phyloP scores from a whole-genome alignment of 306 rosid species.

The Macrotyloma uniflorum region DNA sequence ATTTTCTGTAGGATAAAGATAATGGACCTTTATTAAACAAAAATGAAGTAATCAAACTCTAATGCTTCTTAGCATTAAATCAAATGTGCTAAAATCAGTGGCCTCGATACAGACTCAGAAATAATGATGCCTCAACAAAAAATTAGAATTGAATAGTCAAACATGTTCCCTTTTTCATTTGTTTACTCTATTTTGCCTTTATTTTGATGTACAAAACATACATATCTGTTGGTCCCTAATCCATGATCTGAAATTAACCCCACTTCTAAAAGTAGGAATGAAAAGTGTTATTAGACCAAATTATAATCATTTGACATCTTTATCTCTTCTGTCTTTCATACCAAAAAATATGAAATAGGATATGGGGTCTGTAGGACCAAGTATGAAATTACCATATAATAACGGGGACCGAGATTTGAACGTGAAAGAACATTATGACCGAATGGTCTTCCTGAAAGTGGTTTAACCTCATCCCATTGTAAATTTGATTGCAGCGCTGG shows the following conservation, averaged over 20 bases:
- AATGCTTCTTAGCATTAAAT: not conserved
- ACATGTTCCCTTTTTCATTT: not conserved
- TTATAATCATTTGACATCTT: not conserved
- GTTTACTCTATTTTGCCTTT: not conserved
- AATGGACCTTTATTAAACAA: no score
- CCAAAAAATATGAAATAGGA: not conserved
- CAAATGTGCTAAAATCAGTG: conserved; percentile 4
- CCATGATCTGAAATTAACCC: not conserved
- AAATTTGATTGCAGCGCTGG: not conserved
- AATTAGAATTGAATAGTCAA: conserved; percentile 14
- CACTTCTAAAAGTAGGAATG: not conserved
- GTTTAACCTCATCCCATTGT: conserved; percentile 41
- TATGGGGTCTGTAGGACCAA: not conserved
- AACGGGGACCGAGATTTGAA: conserved; percentile 38
- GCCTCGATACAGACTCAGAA: not conserved
- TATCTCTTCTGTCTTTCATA: not conserved
- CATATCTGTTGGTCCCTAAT: not conserved
- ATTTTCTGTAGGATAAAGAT: no score
- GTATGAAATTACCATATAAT: conserved; percentile 44
- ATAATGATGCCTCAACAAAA: conserved; percentile 10
- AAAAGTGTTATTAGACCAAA: conserved; percentile 5
- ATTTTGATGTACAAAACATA: not conserved
- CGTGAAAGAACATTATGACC: conserved; percentile 37
- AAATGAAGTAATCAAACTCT: not conserved
- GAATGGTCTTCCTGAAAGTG: conserved; percentile 58